Conservation (phyloP, 73 alveolate genomes). For the Paraurostyla sp. region DNA sequence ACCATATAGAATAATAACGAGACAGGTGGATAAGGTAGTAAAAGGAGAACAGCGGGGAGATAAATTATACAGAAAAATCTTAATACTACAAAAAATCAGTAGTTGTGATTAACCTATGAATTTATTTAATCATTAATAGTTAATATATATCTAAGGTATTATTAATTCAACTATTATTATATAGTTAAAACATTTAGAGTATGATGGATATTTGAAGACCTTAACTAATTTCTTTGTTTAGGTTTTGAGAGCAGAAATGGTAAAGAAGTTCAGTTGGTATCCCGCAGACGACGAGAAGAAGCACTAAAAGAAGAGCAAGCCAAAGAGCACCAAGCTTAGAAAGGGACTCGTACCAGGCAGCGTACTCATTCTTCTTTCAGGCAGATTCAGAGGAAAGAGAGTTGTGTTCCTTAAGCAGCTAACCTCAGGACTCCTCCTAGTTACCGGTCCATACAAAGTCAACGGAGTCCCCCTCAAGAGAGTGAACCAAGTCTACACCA, state of each 20-base stretch:
- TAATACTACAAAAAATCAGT: neutral
- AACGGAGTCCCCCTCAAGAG: slow-evolving; percentile 97
- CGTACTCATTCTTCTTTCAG: slow-evolving; percentile 90
- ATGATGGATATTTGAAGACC: slow-evolving; percentile 61
- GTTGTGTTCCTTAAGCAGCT: slow-evolving; percentile 95
- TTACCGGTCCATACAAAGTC: slow-evolving; percentile 97
- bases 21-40: neutral
- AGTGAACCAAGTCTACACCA: slow-evolving; percentile 89
- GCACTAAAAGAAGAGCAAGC: slow-evolving; percentile 66
- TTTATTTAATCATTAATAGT: neutral
- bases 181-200: slow-evolving; percentile 55
- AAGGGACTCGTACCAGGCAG: slow-evolving; percentile 88
- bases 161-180: slow-evolving; percentile 52
- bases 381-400: slow-evolving; percentile 96
- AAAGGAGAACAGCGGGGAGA: neutral
- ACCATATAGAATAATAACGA: neutral
- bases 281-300: slow-evolving; percentile 76
- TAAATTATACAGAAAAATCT: slow-evolving; percentile 4
- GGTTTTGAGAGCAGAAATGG: slow-evolving; percentile 69
- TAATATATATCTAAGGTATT: slow-evolving; percentile 39
- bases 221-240: slow-evolving; percentile 15
- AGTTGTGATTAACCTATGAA: slow-evolving; percentile 13
- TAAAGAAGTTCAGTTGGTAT: slow-evolving; percentile 74
- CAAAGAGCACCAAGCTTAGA: slow-evolving; percentile 87
- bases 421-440: slow-evolving; percentile 91